Evolutionary conservation across 176 grass and related monocot species (phyloP).

Genomic region (Elaeis guineensis): DNA sequence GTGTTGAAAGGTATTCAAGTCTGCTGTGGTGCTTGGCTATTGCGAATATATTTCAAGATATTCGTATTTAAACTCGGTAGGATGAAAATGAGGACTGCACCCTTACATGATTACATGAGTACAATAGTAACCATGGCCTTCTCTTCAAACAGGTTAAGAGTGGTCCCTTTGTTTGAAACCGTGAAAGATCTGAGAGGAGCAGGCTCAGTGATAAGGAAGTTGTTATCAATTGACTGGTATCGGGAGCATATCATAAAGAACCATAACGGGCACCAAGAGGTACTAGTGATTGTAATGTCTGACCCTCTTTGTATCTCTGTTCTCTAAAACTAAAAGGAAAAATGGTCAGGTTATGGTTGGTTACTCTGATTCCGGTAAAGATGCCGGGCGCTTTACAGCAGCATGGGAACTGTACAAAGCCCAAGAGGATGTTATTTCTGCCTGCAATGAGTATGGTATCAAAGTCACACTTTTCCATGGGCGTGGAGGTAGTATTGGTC

Average conservation of each 20-base stretch:
- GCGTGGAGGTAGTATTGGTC: conserved; percentile 81
- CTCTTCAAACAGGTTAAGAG: conserved; percentile 59
- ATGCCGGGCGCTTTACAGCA: conserved; percentile 81
- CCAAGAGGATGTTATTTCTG: conserved; percentile 68
- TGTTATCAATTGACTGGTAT: conserved; percentile 91
- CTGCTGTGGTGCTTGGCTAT: too few relatives aligned
- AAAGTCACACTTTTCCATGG: conserved; percentile 98
- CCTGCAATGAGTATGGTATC: conserved; percentile 78
- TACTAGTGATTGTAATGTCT: conserved; percentile 10
- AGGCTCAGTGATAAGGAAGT: conserved; percentile 69
- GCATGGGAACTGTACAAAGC: conserved; percentile 97
- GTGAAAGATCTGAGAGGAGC: conserved; percentile 91
- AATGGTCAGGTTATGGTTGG: conserved; percentile 87
- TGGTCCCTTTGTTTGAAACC: conserved; percentile 90
- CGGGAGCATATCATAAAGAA: conserved; percentile 79
- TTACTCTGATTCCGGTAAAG: conserved; percentile 95
- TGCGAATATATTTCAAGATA: too few relatives aligned
- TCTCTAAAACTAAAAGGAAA: not conserved
- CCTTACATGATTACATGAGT: not conserved
- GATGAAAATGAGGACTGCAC: too few relatives aligned
- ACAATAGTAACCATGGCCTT: not conserved
- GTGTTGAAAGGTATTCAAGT: too few relatives aligned
- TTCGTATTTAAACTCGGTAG: too few relatives aligned
- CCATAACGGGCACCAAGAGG: conserved; percentile 86
- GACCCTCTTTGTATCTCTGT: not conserved